Percentiles rank a stretch among this genome's conserved stretches.
Evolutionary conservation across 23 red algal genomes (phyloP).

Genomic region (Gracilariopsis chorda): DNA sequence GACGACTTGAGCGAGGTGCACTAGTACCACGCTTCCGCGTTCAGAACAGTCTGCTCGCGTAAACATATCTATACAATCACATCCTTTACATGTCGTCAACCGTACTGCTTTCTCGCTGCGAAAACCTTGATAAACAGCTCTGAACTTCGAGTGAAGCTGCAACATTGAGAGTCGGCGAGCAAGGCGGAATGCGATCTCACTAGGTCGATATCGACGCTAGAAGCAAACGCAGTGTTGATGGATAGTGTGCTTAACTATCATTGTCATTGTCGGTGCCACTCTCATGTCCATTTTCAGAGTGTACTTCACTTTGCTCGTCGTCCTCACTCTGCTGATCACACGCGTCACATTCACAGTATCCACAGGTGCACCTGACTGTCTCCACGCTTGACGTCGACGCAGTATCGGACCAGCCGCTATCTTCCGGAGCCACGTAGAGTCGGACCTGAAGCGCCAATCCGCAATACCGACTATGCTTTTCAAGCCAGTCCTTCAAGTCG

Average conservation of each 20-base stretch:
- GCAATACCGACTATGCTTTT: conserved; percentile 2
- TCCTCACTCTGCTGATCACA: not conserved
- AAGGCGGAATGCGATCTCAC: too few relatives aligned
- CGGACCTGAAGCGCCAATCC: conserved; percentile 27
- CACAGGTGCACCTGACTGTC: not conserved
- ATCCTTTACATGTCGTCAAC: too few relatives aligned
- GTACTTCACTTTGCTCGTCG: not conserved
- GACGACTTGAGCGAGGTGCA: too few relatives aligned
- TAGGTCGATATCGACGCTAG: too few relatives aligned
- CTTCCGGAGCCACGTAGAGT: conserved; percentile 1
- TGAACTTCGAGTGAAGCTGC: too few relatives aligned
- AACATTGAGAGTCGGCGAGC: too few relatives aligned
- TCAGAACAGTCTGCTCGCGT: too few relatives aligned
- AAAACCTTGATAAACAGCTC: too few relatives aligned
- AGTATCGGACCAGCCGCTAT: not conserved
- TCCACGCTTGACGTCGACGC: not conserved
- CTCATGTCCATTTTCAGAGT: not conserved
- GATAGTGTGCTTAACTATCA: conserved; percentile 12
- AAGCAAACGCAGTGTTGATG: too few relatives aligned
- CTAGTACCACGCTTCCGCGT: too few relatives aligned
- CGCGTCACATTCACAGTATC: conserved; percentile 3
- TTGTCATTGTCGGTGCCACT: not conserved
- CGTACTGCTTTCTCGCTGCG: too few relatives aligned
- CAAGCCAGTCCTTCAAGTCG: conserved; percentile 20
- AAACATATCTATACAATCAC: too few relatives aligned